phyloP scores from a whole-genome alignment of 2,329 filamentous ascomycete genomes.

The Lachnellula arida region DNA sequence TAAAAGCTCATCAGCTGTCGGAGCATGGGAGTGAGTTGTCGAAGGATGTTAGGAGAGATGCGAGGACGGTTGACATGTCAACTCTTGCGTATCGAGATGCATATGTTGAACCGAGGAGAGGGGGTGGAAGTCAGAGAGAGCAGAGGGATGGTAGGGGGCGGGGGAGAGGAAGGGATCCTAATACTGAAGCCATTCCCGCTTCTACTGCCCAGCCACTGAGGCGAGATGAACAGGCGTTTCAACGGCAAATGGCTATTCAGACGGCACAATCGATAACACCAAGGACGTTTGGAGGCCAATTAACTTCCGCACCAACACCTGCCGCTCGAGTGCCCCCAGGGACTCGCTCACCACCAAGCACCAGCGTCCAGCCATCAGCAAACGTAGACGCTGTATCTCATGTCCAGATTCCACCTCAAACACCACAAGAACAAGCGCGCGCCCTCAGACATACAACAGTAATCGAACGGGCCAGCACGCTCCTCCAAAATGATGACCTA shows the following conservation, averaged over 20 bases:
- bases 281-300: slow-evolving; percentile 78
- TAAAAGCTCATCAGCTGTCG: slow-evolving; percentile 88
- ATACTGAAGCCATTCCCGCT: slow-evolving; percentile 70
- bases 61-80: slow-evolving; percentile 80
- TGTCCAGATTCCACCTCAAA: slow-evolving; percentile 47
- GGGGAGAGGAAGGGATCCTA: slow-evolving; percentile 76
- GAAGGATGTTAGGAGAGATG: slow-evolving; percentile 79
- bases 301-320: slow-evolving; percentile 45
- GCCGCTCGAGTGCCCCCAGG: slow-evolving; percentile 39
- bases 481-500: slow-evolving; percentile 69
- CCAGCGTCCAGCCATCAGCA: slow-evolving; percentile 14
- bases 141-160: slow-evolving; percentile 40
- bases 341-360: slow-evolving; percentile 9
- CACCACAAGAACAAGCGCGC: slow-evolving; percentile 76
- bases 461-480: slow-evolving; percentile 74
- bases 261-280: slow-evolving; percentile 75
- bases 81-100: slow-evolving; percentile 74
- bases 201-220: slow-evolving; percentile 76
- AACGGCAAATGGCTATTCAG: slow-evolving; percentile 87
- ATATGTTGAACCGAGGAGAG: slow-evolving; percentile 55
- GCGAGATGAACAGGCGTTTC: slow-evolving; percentile 85
- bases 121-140: slow-evolving; percentile 41
- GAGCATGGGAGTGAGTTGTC: slow-evolving; percentile 75
- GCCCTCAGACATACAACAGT: slow-evolving; percentile 77
- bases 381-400: slow-evolving; percentile 18